Conservation (phyloP, 2,329 filamentous ascomycete species). For the Mycosphaerella sp. region DNA sequence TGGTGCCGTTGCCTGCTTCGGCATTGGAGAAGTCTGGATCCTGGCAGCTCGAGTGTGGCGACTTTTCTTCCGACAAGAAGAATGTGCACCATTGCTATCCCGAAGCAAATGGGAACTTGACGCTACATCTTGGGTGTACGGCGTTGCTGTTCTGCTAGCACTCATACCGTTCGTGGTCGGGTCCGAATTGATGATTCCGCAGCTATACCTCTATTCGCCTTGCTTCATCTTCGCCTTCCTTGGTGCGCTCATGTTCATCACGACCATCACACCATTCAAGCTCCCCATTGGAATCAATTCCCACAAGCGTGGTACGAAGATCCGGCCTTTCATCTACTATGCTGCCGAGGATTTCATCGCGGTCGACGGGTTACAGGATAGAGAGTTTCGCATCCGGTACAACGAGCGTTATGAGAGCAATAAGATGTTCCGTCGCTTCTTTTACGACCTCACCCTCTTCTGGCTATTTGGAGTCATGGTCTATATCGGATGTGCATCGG, state of each 20-base stretch:
- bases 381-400: conserved; percentile 31
- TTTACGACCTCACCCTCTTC: conserved; percentile 28
- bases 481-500: conserved; percentile 29
- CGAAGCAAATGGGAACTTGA: conserved; percentile 31
- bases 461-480: conserved; percentile 29
- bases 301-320: conserved; percentile 24
- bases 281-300: conserved; percentile 33
- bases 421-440: conserved; percentile 29
- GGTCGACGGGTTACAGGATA: conserved; percentile 31
- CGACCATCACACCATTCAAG: conserved; percentile 28
- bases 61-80: conserved; percentile 26
- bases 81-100: conserved; percentile 30
- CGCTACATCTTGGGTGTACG: conserved; percentile 32
- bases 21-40: conserved; percentile 32
- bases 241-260: conserved; percentile 28
- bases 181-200: conserved; percentile 24
- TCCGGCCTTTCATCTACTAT: conserved; percentile 33
- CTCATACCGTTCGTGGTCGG: conserved; percentile 30
- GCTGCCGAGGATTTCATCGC: conserved; percentile 33
- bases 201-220: conserved; percentile 31
- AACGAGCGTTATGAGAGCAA: conserved; percentile 31
- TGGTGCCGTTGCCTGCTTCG: conserved; percentile 29
- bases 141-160: conserved; percentile 28
- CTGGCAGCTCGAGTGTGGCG: conserved; percentile 28
- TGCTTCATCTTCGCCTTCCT: conserved; percentile 32